These are phyloP conservation scores for Trametes villosa DNA, from an alignment of 768 basidiomycete genomes.

Conservation along the genomic window DNA sequence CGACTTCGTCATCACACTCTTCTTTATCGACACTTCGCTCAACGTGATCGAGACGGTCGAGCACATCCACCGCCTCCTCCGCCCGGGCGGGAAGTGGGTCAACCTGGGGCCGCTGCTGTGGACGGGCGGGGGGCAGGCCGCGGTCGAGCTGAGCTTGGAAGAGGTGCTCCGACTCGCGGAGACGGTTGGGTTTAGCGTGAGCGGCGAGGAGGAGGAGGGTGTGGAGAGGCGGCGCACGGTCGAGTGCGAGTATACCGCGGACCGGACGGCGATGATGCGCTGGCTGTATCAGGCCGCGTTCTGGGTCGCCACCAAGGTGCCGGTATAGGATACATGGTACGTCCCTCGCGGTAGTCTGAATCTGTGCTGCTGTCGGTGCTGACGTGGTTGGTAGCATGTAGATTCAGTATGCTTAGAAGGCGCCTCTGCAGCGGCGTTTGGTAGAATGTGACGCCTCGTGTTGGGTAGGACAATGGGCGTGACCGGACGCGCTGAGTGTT, in stretches of 20 bases:
- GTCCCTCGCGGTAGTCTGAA: no score
- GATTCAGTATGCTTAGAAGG: no score
- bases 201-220: slow-evolving; percentile 20
- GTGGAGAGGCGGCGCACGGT: slow-evolving; percentile 43
- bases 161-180: slow-evolving; percentile 58
- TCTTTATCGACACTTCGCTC: slow-evolving; percentile 48
- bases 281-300: slow-evolving; percentile 73
- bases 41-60: slow-evolving; percentile 46
- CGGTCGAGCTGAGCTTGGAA: slow-evolving; percentile 64
- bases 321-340: no score
- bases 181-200: slow-evolving; percentile 56
- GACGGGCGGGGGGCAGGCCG: slow-evolving; percentile 58
- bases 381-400: neutral
- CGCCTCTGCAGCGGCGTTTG: neutral
- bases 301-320: slow-evolving; percentile 57
- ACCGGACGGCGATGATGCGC: slow-evolving; percentile 67
- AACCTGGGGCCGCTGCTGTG: slow-evolving; percentile 73
- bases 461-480: neutral
- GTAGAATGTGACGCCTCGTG: neutral
- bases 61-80: slow-evolving; percentile 59
- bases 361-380: neutral
- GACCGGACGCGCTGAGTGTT: neutral
- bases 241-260: slow-evolving; percentile 69
- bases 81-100: slow-evolving; percentile 70
- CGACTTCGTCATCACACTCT: slow-evolving; percentile 56